Percentiles rank a stretch among this genome's conserved stretches.
Conservation (phyloP, 176 grass and related monocot species). For the Puya raimondii region DNA sequence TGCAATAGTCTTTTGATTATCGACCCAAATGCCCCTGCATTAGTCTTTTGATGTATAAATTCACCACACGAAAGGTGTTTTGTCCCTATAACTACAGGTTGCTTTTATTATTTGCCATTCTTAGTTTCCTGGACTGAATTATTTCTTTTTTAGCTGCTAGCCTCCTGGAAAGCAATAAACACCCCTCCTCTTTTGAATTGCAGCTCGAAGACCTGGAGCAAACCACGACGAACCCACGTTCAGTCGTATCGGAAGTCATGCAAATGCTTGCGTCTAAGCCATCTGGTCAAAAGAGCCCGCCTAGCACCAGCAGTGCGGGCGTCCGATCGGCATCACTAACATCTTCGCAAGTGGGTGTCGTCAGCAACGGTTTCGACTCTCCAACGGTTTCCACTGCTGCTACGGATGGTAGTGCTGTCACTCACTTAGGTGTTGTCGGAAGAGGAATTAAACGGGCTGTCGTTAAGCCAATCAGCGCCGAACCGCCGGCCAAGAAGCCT, state of each 20-base stretch:
- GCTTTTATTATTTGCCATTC: background rate
- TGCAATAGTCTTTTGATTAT: too few relatives aligned
- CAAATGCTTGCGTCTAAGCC: conserved; percentile 31
- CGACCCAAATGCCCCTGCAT: too few relatives aligned
- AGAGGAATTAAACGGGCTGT: conserved; percentile 82
- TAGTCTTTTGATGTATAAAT: too few relatives aligned
- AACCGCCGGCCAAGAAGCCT: conserved; percentile 32
- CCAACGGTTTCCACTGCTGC: conserved; percentile 59
- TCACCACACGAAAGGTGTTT: too few relatives aligned
- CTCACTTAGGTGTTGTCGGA: conserved; percentile 82
- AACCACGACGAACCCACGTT: conserved; percentile 32
- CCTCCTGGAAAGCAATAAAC: background rate
- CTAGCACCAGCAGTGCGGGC: conserved; percentile 15
- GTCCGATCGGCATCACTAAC: conserved; percentile 35
- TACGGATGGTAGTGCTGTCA: conserved; percentile 52
- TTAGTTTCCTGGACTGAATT: conserved; percentile 7
- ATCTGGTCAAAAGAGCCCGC: conserved; percentile 23
- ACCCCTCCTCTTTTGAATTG: conserved; percentile 13
- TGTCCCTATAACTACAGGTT: background rate
- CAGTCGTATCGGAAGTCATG: conserved; percentile 35
- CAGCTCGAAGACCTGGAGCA: conserved; percentile 94
- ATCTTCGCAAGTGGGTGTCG: conserved; percentile 62
- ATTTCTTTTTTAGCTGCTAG: conserved; percentile 4
- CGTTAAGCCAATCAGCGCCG: conserved; percentile 36
- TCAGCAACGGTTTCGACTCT: conserved; percentile 60